Conservation (phyloP, 2,329 filamentous ascomycete genomes). For the Magnaporthiopsis incrustans region DNA sequence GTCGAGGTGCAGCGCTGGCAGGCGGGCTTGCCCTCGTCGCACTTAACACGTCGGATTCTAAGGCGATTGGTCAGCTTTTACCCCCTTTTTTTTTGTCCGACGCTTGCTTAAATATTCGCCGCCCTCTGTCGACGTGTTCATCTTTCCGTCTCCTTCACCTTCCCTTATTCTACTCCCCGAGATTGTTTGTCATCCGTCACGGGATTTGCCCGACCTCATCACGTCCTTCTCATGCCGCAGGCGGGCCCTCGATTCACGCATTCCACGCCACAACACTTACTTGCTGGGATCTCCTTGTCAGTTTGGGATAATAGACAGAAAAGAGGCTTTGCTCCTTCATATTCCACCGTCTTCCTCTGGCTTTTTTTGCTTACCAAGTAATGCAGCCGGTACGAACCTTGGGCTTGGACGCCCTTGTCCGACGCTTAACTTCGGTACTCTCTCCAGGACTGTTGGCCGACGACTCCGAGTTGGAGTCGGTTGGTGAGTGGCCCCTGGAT, state of each 20-base stretch:
- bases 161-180: not conserved
- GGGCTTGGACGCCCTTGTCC: constrained; percentile 27
- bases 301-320: constrained; percentile 9
- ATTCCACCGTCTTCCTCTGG: not conserved
- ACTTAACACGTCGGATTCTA: constrained; percentile 28
- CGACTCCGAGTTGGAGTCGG: constrained; percentile 7
- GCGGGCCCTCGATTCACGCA: not conserved
- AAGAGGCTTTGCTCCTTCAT: not conserved
- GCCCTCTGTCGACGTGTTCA: not conserved
- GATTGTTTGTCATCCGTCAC: not conserved
- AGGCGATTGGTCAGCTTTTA: constrained; percentile 2
- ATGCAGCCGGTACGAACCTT: constrained; percentile 32
- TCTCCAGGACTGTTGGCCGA: constrained; percentile 3
- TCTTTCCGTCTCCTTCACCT: not conserved
- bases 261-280: constrained; percentile 13
- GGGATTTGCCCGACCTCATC: not conserved
- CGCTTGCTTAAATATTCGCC: not conserved
- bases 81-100: constrained; percentile 19
- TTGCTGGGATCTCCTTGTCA: constrained; percentile 16
- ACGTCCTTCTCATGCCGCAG: not conserved
- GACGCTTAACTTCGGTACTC: constrained; percentile 5
- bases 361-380: constrained; percentile 25
- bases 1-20: constrained; percentile 26
- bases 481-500: constrained; percentile 3
- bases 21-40: constrained; percentile 25